Evolutionary conservation across 306 rosid genomes (phyloP).

Genomic region (Psophocarpus tetragonolobus): DNA sequence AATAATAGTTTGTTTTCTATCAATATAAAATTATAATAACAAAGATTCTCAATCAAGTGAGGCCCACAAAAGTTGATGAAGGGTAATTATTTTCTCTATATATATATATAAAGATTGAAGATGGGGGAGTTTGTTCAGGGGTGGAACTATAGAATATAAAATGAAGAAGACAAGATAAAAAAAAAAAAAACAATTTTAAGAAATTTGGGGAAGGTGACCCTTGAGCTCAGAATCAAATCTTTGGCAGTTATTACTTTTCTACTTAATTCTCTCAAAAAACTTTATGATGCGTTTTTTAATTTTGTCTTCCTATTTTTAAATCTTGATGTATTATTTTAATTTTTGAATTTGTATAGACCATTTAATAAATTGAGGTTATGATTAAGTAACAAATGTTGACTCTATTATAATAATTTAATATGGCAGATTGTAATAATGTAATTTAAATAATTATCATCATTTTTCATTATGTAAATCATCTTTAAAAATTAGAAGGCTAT

Average conservation of each 20-base stretch:
- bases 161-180: background rate
- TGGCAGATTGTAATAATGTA: no score
- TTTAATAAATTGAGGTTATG: no score
- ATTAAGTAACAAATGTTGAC: no score
- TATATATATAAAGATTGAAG: constrained; percentile 32
- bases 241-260: constrained; percentile 5
- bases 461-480: no score
- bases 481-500: no score
- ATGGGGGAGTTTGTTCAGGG: constrained; percentile 34
- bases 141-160: background rate
- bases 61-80: constrained; percentile 37
- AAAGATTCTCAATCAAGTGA: constrained; percentile 37
- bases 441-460: no score
- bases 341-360: no score
- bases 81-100: constrained; percentile 22
- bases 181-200: background rate
- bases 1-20: background rate
- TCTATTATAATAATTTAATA: no score
- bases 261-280: background rate
- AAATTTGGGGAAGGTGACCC: background rate
- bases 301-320: no score
- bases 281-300: no score
- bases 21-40: background rate
- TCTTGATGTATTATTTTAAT: no score
- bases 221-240: background rate